These are phyloP conservation scores for Lunasporangiospora selenospora DNA, from an alignment of 192 early-diverging fungal genomes.

Conservation along the genomic window DNA sequence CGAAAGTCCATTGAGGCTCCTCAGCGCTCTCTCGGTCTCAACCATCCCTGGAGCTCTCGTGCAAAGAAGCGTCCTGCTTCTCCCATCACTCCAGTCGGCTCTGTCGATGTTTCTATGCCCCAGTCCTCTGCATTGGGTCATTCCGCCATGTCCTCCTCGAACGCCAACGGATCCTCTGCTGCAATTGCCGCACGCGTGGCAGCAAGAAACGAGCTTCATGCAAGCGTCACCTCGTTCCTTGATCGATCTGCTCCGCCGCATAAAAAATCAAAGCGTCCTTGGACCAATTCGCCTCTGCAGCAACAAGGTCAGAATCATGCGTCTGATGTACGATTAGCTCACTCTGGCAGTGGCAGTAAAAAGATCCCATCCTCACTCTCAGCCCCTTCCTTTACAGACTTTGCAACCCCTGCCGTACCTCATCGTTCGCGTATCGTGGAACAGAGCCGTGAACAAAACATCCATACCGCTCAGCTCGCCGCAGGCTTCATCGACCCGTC, in stretches of 20 bases:
- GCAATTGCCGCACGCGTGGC: too few relatives aligned
- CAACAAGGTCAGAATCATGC: too few relatives aligned
- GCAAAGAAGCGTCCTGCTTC: conserved; percentile 49
- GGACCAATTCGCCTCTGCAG: conserved; percentile 14
- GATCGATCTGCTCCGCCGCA: conserved; percentile 42
- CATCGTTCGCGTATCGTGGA: conserved; percentile 10
- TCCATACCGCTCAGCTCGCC: conserved; percentile 18
- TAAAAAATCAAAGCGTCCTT: conserved; percentile 41
- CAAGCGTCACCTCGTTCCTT: conserved; percentile 22
- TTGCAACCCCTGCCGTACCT: conserved; percentile 29
- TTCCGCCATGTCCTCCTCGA: too few relatives aligned
- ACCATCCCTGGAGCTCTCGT: conserved; percentile 27
- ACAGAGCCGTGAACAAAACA: conserved; percentile 8
- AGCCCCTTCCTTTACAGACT: conserved; percentile 41
- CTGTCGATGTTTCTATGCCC: conserved; percentile 33
- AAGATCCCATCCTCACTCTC: conserved; percentile 25
- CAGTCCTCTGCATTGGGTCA: conserved; percentile 7
- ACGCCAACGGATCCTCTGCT: too few relatives aligned
- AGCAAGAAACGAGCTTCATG: too few relatives aligned
- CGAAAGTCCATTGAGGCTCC: conserved; percentile 24
- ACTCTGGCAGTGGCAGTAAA: conserved; percentile 1
- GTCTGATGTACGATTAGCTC: too few relatives aligned
- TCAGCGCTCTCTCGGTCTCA: conserved; percentile 4
- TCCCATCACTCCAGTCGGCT: conserved; percentile 41
- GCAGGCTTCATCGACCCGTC: conserved; percentile 41